Evolutionary conservation across 2,329 filamentous ascomycete genomes (phyloP).

Genomic region (Xylariaceae sp.): DNA sequence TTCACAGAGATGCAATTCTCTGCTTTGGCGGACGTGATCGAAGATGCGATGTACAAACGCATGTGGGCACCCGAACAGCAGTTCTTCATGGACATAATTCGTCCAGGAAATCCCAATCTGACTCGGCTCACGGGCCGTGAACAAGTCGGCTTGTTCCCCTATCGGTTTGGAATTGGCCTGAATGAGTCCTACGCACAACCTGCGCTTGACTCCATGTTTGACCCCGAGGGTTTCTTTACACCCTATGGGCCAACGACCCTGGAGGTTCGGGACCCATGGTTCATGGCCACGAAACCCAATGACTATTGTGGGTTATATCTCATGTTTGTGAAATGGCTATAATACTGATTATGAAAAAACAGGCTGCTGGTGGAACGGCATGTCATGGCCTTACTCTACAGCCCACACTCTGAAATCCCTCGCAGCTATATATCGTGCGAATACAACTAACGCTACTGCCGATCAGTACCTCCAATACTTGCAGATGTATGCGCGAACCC

Average conservation of each 20-base stretch:
- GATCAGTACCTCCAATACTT: constrained; percentile 35
- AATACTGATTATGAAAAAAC: constrained; percentile 10
- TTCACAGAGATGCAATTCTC: constrained; percentile 27
- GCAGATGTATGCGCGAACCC: constrained; percentile 34
- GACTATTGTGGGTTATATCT: constrained; percentile 18
- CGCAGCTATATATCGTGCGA: constrained; percentile 30
- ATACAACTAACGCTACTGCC: constrained; percentile 29
- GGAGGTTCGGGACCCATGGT: constrained; percentile 36
- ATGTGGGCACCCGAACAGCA: constrained; percentile 34
- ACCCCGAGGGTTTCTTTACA: constrained; percentile 32
- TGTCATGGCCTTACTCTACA: constrained; percentile 42
- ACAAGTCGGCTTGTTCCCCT: constrained; percentile 38
- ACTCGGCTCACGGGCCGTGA: constrained; percentile 32
- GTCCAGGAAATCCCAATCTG: constrained; percentile 31
- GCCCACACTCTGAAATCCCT: constrained; percentile 36
- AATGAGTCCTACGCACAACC: constrained; percentile 24
- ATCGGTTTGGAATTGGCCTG: constrained; percentile 36
- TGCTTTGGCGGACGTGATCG: constrained; percentile 29
- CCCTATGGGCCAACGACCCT: constrained; percentile 38
- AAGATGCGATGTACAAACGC: constrained; percentile 28
- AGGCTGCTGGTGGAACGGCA: constrained; percentile 40
- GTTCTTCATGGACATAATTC: constrained; percentile 35
- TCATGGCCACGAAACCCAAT: constrained; percentile 28
- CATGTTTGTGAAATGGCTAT: neutral
- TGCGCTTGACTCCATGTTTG: constrained; percentile 30